Conservation (phyloP, 2,329 filamentous ascomycete species). For the Diaporthe batatas region DNA sequence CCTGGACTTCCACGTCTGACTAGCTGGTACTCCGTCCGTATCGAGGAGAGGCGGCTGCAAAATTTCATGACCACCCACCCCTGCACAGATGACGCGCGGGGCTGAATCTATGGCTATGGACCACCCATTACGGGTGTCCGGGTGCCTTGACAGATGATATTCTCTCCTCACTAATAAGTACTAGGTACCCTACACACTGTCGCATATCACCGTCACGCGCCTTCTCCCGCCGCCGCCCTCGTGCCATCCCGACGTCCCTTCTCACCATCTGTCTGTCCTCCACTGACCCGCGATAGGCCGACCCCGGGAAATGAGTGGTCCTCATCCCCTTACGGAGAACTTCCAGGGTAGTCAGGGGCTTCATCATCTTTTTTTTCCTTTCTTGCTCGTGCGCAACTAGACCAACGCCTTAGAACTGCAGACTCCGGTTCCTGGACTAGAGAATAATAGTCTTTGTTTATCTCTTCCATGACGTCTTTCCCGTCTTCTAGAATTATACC, state of each 20-base stretch:
- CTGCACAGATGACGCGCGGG: constrained; percentile 36
- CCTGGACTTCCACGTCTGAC: constrained; percentile 8
- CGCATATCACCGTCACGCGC: constrained; percentile 7
- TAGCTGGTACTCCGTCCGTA: not conserved
- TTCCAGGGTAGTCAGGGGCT: constrained; percentile 22
- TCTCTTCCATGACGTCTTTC: constrained; percentile 22
- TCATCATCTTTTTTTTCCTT: not conserved
- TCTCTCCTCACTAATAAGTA: not conserved
- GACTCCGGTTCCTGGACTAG: constrained; percentile 2
- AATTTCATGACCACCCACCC: not conserved
- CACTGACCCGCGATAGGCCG: constrained; percentile 5
- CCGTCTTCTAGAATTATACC: constrained; percentile 1
- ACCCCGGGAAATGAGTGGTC: not conserved
- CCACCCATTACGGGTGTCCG: not conserved
- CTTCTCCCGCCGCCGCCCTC: not conserved
- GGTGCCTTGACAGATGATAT: not conserved
- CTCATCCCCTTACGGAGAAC: not conserved
- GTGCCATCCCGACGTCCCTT: not conserved
- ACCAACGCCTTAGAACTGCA: not conserved
- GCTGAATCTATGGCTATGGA: not conserved
- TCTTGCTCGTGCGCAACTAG: not conserved
- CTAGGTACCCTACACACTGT: not conserved
- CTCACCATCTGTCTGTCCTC: not conserved
- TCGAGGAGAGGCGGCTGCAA: constrained; percentile 5
- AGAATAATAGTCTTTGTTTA: constrained; percentile 32